A percentile compares a stretch with the other conserved stretches of the same genome.
Conservation (phyloP, 345 rosid species). For the Kernera saxatilis region DNA sequence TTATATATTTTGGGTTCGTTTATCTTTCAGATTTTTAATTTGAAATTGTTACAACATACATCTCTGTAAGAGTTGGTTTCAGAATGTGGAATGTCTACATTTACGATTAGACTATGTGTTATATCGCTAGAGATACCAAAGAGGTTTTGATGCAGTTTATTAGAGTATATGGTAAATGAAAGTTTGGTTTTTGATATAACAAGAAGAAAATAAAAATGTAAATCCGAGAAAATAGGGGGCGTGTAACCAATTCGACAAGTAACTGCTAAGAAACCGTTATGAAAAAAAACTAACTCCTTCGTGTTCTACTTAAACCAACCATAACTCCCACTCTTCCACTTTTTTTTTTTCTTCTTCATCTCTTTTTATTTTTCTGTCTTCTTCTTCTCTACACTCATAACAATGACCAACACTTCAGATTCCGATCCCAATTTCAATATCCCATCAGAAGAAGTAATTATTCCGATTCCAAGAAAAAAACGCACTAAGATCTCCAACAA, state of each 20-base stretch:
- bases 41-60: slow-evolving; percentile 11
- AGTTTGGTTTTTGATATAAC: too few relatives aligned
- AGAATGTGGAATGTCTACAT: slow-evolving; percentile 2
- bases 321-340: slow-evolving; percentile 12
- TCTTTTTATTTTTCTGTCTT: neutral
- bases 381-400: neutral
- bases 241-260: slow-evolving; percentile 15
- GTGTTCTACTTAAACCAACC: slow-evolving; percentile 33
- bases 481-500: slow-evolving; percentile 32
- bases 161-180: too few relatives aligned
- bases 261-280: slow-evolving; percentile 11
- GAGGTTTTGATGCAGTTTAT: neutral
- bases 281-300: neutral
- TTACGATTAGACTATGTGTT: neutral
- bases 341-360: slow-evolving; percentile 9
- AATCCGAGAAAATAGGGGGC: neutral
- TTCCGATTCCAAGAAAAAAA: slow-evolving; percentile 36
- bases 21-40: slow-evolving; percentile 8
- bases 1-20: slow-evolving; percentile 7
- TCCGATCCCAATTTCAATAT: slow-evolving; percentile 19
- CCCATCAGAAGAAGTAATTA: slow-evolving; percentile 14
- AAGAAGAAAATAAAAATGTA: neutral
- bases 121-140: neutral
- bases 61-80: slow-evolving; percentile 15
- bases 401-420: slow-evolving; percentile 17